phyloP scores from a whole-genome alignment of 1,284 basidiomycete species.

The Irpex sp. region DNA sequence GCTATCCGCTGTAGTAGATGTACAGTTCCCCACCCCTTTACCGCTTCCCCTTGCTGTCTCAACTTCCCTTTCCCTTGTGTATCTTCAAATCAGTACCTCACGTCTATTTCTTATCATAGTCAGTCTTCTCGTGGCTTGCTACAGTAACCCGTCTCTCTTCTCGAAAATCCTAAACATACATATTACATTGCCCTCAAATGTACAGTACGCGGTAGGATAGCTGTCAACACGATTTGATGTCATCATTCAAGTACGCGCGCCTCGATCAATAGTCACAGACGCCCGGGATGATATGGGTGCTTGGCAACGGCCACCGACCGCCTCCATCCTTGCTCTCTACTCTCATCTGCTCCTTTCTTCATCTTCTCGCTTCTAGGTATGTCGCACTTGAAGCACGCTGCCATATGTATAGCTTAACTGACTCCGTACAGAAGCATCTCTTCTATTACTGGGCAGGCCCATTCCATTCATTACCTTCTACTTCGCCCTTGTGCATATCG shows the following conservation, averaged over 20 bases:
- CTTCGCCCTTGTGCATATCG: neutral
- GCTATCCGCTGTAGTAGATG: neutral
- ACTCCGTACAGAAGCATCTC: neutral
- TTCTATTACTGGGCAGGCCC: neutral
- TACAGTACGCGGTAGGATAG: too few relatives aligned
- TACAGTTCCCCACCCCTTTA: neutral
- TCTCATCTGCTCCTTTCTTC: neutral
- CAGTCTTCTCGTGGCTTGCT: too few relatives aligned
- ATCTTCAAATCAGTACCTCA: too few relatives aligned
- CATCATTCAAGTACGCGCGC: neutral
- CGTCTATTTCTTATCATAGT: too few relatives aligned
- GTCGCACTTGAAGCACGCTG: too few relatives aligned
- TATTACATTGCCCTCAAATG: too few relatives aligned
- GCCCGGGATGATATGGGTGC: neutral
- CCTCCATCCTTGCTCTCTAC: neutral
- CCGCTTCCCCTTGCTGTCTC: neutral
- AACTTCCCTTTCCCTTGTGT: too few relatives aligned
- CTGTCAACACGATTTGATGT: neutral
- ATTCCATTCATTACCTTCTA: neutral
- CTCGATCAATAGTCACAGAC: neutral
- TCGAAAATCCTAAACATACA: too few relatives aligned
- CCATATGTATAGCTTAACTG: neutral
- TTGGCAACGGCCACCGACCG: neutral
- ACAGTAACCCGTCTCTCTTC: too few relatives aligned
- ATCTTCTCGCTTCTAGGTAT: neutral